A percentile compares a stretch with the other conserved stretches of the same genome.
Conservation (phyloP, 2,329 filamentous ascomycete genomes). For the Cladosporium oxysporum region DNA sequence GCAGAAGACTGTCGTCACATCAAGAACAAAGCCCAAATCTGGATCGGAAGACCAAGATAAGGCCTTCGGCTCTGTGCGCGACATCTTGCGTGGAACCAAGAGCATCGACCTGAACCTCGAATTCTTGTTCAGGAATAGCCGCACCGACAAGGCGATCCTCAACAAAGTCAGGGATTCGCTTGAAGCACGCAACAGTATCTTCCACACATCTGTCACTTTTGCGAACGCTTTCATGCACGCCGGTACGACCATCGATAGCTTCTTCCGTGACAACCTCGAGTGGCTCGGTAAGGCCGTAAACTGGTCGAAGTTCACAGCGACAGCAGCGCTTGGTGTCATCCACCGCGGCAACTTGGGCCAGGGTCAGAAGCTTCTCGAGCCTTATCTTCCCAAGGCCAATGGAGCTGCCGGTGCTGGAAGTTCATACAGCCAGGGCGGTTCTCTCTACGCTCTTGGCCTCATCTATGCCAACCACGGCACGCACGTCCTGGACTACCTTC, state of each 20-base stretch:
- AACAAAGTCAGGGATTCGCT: slow-evolving; percentile 96
- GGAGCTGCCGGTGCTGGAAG: slow-evolving; percentile 73
- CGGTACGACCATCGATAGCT: slow-evolving; percentile 95
- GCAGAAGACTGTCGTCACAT: slow-evolving; percentile 53
- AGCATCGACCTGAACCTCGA: slow-evolving; percentile 94
- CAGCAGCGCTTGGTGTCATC: slow-evolving; percentile 92
- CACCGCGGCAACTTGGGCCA: slow-evolving; percentile 94
- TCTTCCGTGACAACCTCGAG: slow-evolving; percentile 96
- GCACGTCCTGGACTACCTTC: slow-evolving; percentile 79
- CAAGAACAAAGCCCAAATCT: slow-evolving; percentile 45
- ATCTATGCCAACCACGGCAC: slow-evolving; percentile 98
- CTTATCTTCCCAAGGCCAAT: slow-evolving; percentile 81
- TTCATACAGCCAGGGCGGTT: slow-evolving; percentile 93
- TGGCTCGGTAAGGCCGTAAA: slow-evolving; percentile 98
- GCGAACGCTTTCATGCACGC: slow-evolving; percentile 99
- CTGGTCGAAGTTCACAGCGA: slow-evolving; percentile 99
- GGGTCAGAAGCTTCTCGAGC: slow-evolving; percentile 88
- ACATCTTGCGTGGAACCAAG: slow-evolving; percentile 81
- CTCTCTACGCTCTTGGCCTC: slow-evolving; percentile 89
- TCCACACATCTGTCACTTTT: slow-evolving; percentile 95
- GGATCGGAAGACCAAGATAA: slow-evolving; percentile 54
- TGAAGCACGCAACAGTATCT: slow-evolving; percentile 95
- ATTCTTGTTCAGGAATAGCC: slow-evolving; percentile 94
- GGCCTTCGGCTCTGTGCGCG: slow-evolving; percentile 58
- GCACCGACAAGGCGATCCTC: slow-evolving; percentile 84